A percentile compares a stretch with the other conserved stretches of the same genome.
Evolutionary conservation across 169 alveolate species (phyloP).

Genomic region (Plasmodium vinckei): DNA sequence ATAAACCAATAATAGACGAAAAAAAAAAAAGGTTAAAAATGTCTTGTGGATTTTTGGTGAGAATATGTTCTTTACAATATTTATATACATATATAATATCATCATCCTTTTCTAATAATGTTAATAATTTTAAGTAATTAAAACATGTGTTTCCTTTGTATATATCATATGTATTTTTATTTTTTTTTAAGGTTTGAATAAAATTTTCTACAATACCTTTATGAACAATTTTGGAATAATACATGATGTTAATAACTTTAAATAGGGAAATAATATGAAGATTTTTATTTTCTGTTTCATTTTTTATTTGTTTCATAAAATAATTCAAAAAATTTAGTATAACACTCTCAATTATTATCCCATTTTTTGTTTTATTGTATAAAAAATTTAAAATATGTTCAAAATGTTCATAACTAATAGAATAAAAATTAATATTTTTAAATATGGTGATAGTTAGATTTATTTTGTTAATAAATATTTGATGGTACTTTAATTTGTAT

Average conservation of each 20-base stretch:
- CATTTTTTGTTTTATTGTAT: constrained; percentile 23
- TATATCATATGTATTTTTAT: neutral
- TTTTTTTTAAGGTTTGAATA: constrained; percentile 3
- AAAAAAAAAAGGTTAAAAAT: constrained; percentile 47
- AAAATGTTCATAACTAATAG: neutral
- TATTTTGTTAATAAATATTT: constrained; percentile 29
- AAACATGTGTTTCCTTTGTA: constrained; percentile 4
- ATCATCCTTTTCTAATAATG: constrained; percentile 16
- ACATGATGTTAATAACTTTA: constrained; percentile 51
- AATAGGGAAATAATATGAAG: neutral
- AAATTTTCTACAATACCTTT: constrained; percentile 3
- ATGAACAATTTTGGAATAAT: constrained; percentile 51
- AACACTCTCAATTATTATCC: constrained; percentile 36
- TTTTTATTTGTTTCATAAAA: constrained; percentile 4
- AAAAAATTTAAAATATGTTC: constrained; percentile 24
- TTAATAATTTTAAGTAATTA: constrained; percentile 37
- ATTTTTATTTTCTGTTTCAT: neutral
- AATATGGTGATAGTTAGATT: constrained; percentile 10
- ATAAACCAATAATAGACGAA: constrained; percentile 56
- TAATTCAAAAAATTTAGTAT: constrained; percentile 6
- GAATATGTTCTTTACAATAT: constrained; percentile 45
- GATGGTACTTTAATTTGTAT: constrained; percentile 49
- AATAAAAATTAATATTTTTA: constrained; percentile 11
- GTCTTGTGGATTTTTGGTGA: constrained; percentile 3
- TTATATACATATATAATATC: constrained; percentile 25